Evolutionary conservation across 2,329 filamentous ascomycete species (phyloP).

Genomic region (Volutella citrinella): DNA sequence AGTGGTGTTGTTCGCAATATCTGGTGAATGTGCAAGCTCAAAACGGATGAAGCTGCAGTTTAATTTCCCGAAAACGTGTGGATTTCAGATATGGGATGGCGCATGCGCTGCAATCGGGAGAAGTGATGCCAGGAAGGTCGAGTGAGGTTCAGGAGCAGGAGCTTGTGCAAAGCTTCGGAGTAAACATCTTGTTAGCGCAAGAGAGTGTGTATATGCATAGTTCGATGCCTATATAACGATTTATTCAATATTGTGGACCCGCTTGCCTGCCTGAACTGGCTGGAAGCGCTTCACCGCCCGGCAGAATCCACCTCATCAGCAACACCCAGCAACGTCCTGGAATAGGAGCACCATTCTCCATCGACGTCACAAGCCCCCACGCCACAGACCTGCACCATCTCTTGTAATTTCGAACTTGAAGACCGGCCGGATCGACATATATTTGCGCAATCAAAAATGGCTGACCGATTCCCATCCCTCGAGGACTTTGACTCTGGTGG

Average conservation of each 20-base stretch:
- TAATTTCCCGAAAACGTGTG: too few relatives aligned
- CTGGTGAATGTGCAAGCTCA: too few relatives aligned
- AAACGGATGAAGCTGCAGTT: too few relatives aligned
- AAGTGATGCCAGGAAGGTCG: conserved; percentile 22
- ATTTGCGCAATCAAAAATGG: conserved; percentile 49
- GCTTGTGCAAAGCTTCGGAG: conserved; percentile 20
- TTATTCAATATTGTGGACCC: conserved; percentile 19
- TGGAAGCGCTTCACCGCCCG: conserved; percentile 29
- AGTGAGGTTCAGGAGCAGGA: conserved; percentile 19
- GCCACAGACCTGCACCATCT: conserved; percentile 12
- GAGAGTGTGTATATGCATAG: conserved; percentile 23
- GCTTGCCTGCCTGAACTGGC: conserved; percentile 9
- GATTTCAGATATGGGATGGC: too few relatives aligned
- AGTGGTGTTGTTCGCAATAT: too few relatives aligned
- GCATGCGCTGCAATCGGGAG: conserved; percentile 17
- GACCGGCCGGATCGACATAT: neutral
- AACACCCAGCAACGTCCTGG: conserved; percentile 20
- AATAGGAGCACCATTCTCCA: conserved; percentile 31
- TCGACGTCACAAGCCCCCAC: conserved; percentile 19
- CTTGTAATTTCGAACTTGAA: too few relatives aligned
- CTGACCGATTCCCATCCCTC: conserved; percentile 74
- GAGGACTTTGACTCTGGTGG: conserved; percentile 72
- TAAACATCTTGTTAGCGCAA: conserved; percentile 19
- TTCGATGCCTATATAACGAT: conserved; percentile 9
- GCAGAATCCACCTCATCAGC: conserved; percentile 32